Evolutionary conservation across 441 rosid genomes (phyloP).

Genomic region (Raphanus hybrid): DNA sequence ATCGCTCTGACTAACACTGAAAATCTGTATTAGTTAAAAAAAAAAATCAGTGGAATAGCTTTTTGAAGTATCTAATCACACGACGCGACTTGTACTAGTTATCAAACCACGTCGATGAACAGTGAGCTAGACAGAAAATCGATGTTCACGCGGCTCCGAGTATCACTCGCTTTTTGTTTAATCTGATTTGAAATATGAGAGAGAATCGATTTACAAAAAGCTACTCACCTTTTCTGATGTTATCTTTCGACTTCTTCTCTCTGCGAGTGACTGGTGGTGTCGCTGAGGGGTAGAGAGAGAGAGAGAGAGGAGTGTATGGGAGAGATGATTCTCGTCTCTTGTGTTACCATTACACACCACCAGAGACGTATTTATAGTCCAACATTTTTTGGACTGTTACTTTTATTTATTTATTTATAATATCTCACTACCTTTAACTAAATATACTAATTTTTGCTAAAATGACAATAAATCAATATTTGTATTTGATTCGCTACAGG

Average conservation of each 20-base stretch:
- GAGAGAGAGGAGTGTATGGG: not conserved
- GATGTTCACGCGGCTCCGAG: not conserved
- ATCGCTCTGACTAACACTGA: conserved; percentile 19
- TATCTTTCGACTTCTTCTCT: not conserved
- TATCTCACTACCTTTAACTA: not conserved
- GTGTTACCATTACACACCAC: not conserved
- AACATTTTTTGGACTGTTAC: not conserved
- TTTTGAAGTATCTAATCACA: conserved; percentile 9
- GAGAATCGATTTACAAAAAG: conserved; percentile 13
- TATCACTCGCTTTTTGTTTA: not conserved
- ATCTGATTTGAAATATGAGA: conserved; percentile 22
- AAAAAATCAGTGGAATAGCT: not conserved
- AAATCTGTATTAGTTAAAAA: conserved; percentile 10
- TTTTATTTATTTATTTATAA: not conserved
- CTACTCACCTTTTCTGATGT: not conserved
- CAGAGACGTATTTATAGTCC: conserved; percentile 18
- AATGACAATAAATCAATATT: no score
- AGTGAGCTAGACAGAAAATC: conserved; percentile 9
- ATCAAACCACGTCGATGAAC: conserved; percentile 31
- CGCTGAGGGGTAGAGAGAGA: conserved; percentile 23
- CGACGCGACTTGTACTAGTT: conserved; percentile 11
- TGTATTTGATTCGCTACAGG: no score
- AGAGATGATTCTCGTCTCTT: conserved; percentile 4
- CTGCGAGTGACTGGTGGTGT: conserved; percentile 14
- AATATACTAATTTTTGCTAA: not conserved